phyloP scores from a whole-genome alignment of 495 filamentous ascomycete species.

The Neohortaea acidophila region DNA sequence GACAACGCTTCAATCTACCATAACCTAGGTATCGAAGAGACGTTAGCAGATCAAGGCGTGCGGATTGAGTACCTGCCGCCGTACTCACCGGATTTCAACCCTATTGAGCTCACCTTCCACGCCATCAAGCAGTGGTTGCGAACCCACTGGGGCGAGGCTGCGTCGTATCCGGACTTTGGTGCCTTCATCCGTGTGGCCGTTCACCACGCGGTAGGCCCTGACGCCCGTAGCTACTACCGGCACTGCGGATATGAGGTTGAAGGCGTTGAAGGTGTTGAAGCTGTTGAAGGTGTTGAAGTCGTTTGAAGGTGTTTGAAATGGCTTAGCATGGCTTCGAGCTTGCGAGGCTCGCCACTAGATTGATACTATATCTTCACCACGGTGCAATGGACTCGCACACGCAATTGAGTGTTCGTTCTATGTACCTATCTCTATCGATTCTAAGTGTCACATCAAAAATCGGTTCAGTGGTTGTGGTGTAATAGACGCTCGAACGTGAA shows the following conservation, averaged over 20 bases:
- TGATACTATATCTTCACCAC: no score
- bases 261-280: no score
- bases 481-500: no score
- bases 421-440: no score
- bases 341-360: no score
- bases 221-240: not conserved
- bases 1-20: conserved; percentile 1
- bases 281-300: no score
- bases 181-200: conserved; percentile 1
- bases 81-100: conserved; percentile 6
- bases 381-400: no score
- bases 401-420: no score
- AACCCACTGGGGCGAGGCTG: not conserved
- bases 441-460: no score
- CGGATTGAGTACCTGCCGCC: conserved; percentile 5
- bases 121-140: not conserved
- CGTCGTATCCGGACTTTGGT: conserved; percentile 1
- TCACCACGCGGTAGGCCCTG: not conserved
- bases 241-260: not conserved
- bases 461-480: no score
- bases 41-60: not conserved
- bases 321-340: no score
- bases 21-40: not conserved
- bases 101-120: conserved; percentile 1
- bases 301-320: no score